Conservation (phyloP, 352 stramenopile species). For the Phytophthora tentaculata region DNA sequence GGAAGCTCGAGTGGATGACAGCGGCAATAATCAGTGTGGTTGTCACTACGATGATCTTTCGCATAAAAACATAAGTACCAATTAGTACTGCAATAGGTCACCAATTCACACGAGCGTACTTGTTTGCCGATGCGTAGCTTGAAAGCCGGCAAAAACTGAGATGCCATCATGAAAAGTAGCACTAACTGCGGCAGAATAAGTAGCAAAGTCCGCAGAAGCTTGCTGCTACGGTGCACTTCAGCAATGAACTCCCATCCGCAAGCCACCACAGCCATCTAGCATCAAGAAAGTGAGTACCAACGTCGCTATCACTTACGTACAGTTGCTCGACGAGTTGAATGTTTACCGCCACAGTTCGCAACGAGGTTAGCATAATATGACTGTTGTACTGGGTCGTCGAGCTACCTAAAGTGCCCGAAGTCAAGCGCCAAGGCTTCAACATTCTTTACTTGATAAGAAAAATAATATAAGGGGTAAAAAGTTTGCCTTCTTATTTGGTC, state of each 20-base stretch:
- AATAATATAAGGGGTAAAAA: too few relatives aligned
- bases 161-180: slow-evolving; percentile 14
- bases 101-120: not conserved
- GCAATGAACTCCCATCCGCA: slow-evolving; percentile 31
- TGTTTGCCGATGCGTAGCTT: slow-evolving; percentile 11
- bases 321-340: too few relatives aligned
- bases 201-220: not conserved
- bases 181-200: slow-evolving; percentile 22
- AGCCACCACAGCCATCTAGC: slow-evolving; percentile 14
- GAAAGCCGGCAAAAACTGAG: not conserved
- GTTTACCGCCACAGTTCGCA: slow-evolving; percentile 13
- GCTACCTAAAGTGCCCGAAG: not conserved
- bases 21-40: slow-evolving; percentile 8
- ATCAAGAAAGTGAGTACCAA: too few relatives aligned
- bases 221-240: not conserved
- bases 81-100: not conserved
- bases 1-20: slow-evolving; percentile 28
- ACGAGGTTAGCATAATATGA: slow-evolving; percentile 6
- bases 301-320: too few relatives aligned
- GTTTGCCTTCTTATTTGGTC: not conserved
- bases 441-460: not conserved
- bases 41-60: slow-evolving; percentile 14
- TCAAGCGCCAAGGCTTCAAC: slow-evolving; percentile 2
- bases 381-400: slow-evolving; percentile 5
- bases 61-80: not conserved